These are phyloP conservation scores for Diaporthe citri DNA, from an alignment of 2,329 filamentous ascomycete species.

Conservation along the genomic window DNA sequence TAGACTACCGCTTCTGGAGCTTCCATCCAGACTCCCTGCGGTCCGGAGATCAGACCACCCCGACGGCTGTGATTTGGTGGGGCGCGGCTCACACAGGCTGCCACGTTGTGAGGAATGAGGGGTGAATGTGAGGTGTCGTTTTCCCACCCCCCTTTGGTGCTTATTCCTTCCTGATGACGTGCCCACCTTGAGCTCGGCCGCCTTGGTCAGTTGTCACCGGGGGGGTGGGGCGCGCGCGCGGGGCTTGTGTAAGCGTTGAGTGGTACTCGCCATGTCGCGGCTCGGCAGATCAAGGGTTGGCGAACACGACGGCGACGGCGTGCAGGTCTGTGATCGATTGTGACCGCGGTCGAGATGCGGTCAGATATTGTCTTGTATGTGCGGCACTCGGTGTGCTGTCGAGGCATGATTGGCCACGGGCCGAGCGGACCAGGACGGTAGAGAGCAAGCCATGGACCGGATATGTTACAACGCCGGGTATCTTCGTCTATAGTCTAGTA, in stretches of 20 bases:
- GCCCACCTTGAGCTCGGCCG: not conserved
- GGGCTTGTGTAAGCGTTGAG: not conserved
- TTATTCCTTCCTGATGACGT: slow-evolving; percentile 3
- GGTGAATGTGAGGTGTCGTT: slow-evolving; percentile 32
- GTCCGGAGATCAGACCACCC: not conserved
- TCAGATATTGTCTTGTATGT: slow-evolving; percentile 10
- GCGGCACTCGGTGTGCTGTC: slow-evolving; percentile 16
- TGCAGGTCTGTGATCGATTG: slow-evolving; percentile 4
- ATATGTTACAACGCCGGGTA: not conserved
- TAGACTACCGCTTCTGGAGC: not conserved
- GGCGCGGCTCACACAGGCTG: slow-evolving; percentile 17
- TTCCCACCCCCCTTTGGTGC: not conserved
- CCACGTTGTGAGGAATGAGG: slow-evolving; percentile 26
- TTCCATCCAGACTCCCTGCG: not conserved
- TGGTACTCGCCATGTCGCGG: slow-evolving; percentile 11
- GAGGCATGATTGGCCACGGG: slow-evolving; percentile 19
- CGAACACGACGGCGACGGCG: not conserved
- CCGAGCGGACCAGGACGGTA: not conserved
- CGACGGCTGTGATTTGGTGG: not conserved
- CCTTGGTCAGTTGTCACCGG: not conserved
- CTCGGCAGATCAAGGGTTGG: slow-evolving; percentile 24
- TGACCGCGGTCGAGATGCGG: not conserved
- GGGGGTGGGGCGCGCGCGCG: slow-evolving; percentile 2
- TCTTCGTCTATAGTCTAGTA: slow-evolving; percentile 12
- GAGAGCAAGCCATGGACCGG: not conserved